Conservation (phyloP, 148 eudicot species). For the Rhododendron mucronatum region DNA sequence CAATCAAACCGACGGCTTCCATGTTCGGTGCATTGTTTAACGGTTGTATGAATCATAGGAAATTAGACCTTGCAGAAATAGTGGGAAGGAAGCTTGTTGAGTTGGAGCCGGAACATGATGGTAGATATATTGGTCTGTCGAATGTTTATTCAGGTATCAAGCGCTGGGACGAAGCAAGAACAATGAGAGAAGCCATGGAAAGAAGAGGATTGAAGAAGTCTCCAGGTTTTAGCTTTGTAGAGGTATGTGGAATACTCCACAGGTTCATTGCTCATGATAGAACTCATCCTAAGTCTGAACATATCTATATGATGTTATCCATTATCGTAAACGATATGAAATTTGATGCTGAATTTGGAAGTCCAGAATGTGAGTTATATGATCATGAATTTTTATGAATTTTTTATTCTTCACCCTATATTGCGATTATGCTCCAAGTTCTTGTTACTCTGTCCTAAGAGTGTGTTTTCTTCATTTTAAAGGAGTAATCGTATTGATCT, state of each 20-base stretch:
- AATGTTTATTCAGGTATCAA: constrained; percentile 67
- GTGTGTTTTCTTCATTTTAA: background rate
- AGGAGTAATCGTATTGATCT: too few species aligned
- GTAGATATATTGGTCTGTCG: constrained; percentile 80
- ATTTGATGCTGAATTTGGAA: constrained; percentile 22
- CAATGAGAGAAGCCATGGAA: constrained; percentile 71
- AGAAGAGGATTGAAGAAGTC: constrained; percentile 72
- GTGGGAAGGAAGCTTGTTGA: constrained; percentile 79
- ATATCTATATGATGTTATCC: constrained; percentile 43
- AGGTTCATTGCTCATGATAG: constrained; percentile 81
- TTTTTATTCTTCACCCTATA: background rate
- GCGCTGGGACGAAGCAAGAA: constrained; percentile 71
- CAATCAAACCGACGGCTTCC: constrained; percentile 58
- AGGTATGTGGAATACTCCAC: constrained; percentile 53
- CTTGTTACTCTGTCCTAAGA: background rate
- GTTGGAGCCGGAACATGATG: constrained; percentile 79
- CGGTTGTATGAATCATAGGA: constrained; percentile 73
- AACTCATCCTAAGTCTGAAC: constrained; percentile 45
- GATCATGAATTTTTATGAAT: background rate
- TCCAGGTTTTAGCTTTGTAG: constrained; percentile 77
- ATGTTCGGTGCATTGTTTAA: constrained; percentile 71
- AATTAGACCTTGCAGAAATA: constrained; percentile 61
- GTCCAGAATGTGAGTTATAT: constrained; percentile 4
- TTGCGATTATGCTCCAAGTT: background rate
- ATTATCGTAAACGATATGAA: constrained; percentile 48